Conservation (phyloP, 2,329 filamentous ascomycete species). For the Neofusicoccum ribis region DNA sequence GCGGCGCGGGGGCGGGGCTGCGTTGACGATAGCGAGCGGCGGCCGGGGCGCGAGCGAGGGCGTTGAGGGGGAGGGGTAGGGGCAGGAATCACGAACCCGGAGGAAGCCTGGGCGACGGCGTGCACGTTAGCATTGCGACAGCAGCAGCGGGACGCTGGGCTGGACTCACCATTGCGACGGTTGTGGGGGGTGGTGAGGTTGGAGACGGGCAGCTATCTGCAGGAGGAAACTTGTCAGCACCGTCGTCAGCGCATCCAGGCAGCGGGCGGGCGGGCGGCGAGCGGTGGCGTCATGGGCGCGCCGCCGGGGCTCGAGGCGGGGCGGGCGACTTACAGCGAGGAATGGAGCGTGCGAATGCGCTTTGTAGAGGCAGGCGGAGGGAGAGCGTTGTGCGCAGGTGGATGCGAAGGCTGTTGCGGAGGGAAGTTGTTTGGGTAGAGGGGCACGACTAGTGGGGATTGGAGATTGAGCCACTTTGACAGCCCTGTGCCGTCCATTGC, state of each 20-base stretch:
- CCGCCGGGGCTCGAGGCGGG: not conserved
- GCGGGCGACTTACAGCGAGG: constrained; percentile 15
- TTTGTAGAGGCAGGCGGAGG: constrained; percentile 1
- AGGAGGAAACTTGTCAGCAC: constrained; percentile 31
- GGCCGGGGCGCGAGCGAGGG: constrained; percentile 23
- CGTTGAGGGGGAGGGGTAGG: constrained; percentile 21
- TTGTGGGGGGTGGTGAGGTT: constrained; percentile 6
- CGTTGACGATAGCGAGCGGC: constrained; percentile 18
- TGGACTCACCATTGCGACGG: constrained; percentile 19
- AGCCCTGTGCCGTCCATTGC: not conserved
- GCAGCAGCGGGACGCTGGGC: not conserved
- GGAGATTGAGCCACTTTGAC: constrained; percentile 10
- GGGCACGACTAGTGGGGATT: constrained; percentile 19
- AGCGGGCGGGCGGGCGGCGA: constrained; percentile 8
- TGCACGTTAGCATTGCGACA: constrained; percentile 3
- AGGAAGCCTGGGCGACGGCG: constrained; percentile 38
- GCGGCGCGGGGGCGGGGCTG: constrained; percentile 20
- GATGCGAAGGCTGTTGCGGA: constrained; percentile 3
- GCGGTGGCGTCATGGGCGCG: constrained; percentile 12
- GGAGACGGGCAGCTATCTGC: not conserved
- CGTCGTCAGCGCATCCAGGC: constrained; percentile 31
- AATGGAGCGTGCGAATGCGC: constrained; percentile 8
- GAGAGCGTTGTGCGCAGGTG: not conserved
- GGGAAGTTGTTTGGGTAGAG: constrained; percentile 14
- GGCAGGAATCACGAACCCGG: constrained; percentile 40